phyloP scores from a whole-genome alignment of 2,329 filamentous ascomycete species.

The Phialophora verrucosa region DNA sequence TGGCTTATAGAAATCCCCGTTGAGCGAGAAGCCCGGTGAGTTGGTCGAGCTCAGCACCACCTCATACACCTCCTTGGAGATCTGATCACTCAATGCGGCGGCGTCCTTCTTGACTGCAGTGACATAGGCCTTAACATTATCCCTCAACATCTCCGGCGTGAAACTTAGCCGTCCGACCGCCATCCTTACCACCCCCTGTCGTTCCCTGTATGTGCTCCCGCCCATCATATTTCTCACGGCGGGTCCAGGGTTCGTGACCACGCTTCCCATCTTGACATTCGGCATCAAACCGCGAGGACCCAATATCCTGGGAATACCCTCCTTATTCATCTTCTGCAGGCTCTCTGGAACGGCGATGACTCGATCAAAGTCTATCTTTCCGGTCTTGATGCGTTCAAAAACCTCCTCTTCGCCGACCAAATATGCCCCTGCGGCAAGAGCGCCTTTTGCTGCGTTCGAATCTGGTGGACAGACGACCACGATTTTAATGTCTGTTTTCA shows the following conservation, averaged over 20 bases:
- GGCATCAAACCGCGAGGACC: conserved; percentile 95
- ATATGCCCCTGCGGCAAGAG: conserved; percentile 76
- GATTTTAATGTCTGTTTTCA: conserved; percentile 85
- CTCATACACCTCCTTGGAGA: conserved; percentile 73
- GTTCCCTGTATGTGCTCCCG: conserved; percentile 84
- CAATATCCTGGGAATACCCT: conserved; percentile 77
- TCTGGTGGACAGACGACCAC: conserved; percentile 89
- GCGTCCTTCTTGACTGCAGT: conserved; percentile 79
- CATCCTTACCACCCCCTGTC: conserved; percentile 80
- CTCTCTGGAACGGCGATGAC: conserved; percentile 84
- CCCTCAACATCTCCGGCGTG: conserved; percentile 81
- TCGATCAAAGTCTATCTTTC: conserved; percentile 83
- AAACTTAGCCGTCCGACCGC: conserved; percentile 91
- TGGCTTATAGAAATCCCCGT: conserved; percentile 66
- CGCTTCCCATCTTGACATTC: conserved; percentile 82
- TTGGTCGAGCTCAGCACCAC: conserved; percentile 82
- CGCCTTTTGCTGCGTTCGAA: conserved; percentile 74
- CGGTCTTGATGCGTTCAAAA: conserved; percentile 77
- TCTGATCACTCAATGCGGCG: conserved; percentile 62
- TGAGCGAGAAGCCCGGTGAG: conserved; percentile 84
- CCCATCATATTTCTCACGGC: conserved; percentile 82
- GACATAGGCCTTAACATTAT: conserved; percentile 81
- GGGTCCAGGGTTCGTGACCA: conserved; percentile 78
- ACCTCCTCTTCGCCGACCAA: conserved; percentile 85
- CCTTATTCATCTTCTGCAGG: conserved; percentile 78